A percentile compares a stretch with the other conserved stretches of the same genome.
These are phyloP conservation scores for Hypomontagnella monticulosa DNA, from an alignment of 495 filamentous ascomycete species.

Conservation along the genomic window DNA sequence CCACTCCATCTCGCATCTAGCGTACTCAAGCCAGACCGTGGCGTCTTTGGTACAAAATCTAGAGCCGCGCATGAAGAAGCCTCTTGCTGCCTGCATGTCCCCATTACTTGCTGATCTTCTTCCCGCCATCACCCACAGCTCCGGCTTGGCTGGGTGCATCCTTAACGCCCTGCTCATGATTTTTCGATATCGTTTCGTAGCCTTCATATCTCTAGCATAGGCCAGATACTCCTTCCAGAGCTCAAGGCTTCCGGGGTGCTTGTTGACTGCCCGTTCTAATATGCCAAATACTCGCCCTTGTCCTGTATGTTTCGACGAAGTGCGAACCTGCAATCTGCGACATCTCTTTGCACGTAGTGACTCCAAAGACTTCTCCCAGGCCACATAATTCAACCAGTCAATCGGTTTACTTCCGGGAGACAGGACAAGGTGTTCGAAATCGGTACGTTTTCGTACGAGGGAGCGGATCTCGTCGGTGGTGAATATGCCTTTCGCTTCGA, in stretches of 20 bases:
- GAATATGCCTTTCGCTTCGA: slow-evolving; percentile 89
- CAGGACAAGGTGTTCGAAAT: slow-evolving; percentile 91
- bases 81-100: slow-evolving; percentile 83
- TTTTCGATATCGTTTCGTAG: slow-evolving; percentile 79
- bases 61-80: slow-evolving; percentile 86
- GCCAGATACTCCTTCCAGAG: slow-evolving; percentile 95
- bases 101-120: slow-evolving; percentile 76
- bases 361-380: slow-evolving; percentile 93
- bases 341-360: slow-evolving; percentile 81
- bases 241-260: slow-evolving; percentile 81
- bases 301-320: slow-evolving; percentile 66
- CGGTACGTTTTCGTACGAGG: slow-evolving; percentile 87
- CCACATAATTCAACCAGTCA: slow-evolving; percentile 86
- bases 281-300: slow-evolving; percentile 87
- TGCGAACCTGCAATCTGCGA: slow-evolving; percentile 78
- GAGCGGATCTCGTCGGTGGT: slow-evolving; percentile 86
- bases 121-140: slow-evolving; percentile 89
- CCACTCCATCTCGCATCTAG: slow-evolving; percentile 91
- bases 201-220: slow-evolving; percentile 78
- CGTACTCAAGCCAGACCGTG: slow-evolving; percentile 87
- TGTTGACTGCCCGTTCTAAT: slow-evolving; percentile 85
- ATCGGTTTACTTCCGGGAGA: slow-evolving; percentile 75
- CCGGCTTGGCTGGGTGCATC: slow-evolving; percentile 82
- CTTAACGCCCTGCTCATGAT: slow-evolving; percentile 81
- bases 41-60: slow-evolving; percentile 81